Evolutionary conservation across 495 filamentous ascomycete species (phyloP).

Genomic region (Lichenothelia convexa): DNA sequence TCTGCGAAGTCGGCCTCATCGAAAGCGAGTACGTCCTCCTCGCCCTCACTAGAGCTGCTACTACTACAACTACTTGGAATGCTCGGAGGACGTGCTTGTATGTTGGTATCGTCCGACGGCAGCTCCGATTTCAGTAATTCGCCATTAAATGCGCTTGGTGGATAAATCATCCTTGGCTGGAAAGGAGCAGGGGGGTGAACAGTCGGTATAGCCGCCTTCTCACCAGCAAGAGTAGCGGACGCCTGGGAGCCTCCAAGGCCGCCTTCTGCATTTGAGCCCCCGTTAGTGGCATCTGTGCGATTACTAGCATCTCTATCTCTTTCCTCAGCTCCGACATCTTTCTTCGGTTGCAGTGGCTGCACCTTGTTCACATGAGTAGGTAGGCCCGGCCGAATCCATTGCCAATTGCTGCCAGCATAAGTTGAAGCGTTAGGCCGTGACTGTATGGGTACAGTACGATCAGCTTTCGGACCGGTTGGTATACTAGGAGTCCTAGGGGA

Average conservation of each 20-base stretch:
- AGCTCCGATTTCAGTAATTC: neutral
- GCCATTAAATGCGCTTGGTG: neutral
- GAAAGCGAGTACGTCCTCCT: constrained; percentile 21
- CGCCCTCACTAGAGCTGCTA: constrained; percentile 10
- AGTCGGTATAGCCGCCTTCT: too few relatives aligned
- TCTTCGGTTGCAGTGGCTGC: constrained; percentile 6
- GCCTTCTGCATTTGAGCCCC: neutral
- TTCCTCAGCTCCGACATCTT: constrained; percentile 1
- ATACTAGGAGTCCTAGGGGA: constrained; percentile 20
- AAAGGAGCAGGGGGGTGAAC: neutral
- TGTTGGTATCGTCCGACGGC: neutral
- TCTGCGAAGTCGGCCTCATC: constrained; percentile 20
- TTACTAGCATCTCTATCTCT: constrained; percentile 2
- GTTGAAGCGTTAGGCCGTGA: constrained; percentile 1
- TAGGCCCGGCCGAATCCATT: constrained; percentile 18
- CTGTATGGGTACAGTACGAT: constrained; percentile 12
- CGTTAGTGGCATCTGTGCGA: neutral
- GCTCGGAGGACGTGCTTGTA: neutral
- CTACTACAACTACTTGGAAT: neutral
- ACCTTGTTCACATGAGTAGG: constrained; percentile 2
- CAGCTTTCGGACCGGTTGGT: constrained; percentile 23
- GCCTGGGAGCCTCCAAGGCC: too few relatives aligned
- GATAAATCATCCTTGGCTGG: neutral
- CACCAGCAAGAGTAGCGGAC: too few relatives aligned
- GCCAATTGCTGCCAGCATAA: constrained; percentile 11